These are phyloP conservation scores for Tagetes erecta DNA, from an alignment of 129 eudicot species.

Conservation along the genomic window DNA sequence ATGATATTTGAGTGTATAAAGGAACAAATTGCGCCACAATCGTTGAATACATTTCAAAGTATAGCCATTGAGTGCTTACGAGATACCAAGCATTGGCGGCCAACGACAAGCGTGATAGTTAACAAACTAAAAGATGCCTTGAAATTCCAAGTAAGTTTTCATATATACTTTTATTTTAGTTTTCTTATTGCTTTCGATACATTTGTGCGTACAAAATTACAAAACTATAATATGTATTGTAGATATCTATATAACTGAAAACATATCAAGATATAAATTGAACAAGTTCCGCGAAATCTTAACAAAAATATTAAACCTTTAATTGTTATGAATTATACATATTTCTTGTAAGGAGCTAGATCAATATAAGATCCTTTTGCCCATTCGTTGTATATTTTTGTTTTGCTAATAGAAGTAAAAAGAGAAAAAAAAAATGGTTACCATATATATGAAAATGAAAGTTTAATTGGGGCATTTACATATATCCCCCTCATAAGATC, in stretches of 20 bases:
- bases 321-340: too few species aligned
- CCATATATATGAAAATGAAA: not conserved
- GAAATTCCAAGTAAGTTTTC: constrained; percentile 1
- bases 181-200: not conserved
- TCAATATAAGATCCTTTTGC: too few species aligned
- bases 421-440: not conserved
- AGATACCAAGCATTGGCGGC: not conserved
- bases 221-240: not conserved
- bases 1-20: not conserved
- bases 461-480: too few species aligned
- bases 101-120: not conserved
- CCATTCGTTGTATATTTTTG: not conserved
- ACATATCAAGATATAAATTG: not conserved
- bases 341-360: too few species aligned
- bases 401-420: not conserved
- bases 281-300: not conserved
- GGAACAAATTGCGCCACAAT: not conserved
- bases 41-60: not conserved
- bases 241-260: not conserved
- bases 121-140: not conserved
- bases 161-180: not conserved
- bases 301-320: not conserved
- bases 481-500: too few species aligned
- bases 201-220: not conserved
- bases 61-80: not conserved